Conservation (phyloP, 1,284 basidiomycete species). For the Apiotrichum siamense region DNA sequence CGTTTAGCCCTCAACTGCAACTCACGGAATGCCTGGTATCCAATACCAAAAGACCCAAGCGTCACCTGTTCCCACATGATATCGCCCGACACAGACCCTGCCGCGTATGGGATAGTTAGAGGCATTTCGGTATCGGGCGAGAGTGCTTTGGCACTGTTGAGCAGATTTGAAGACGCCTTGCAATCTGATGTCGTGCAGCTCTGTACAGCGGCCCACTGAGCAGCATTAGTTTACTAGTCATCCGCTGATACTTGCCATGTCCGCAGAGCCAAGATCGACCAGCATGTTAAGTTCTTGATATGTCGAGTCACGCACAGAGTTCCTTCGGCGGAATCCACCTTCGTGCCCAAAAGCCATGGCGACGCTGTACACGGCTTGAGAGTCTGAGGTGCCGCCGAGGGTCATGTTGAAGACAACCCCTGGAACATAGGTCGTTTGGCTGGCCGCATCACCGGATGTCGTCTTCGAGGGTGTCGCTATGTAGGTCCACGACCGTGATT, state of each 20-base stretch:
- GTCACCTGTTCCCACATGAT: slow-evolving; percentile 45
- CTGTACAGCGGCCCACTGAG: slow-evolving; percentile 42
- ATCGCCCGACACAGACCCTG: slow-evolving; percentile 36
- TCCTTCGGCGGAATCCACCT: slow-evolving; percentile 4
- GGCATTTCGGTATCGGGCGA: slow-evolving; percentile 22
- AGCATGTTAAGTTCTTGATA: slow-evolving; percentile 34
- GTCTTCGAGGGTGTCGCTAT: slow-evolving; percentile 9
- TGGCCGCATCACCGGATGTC: slow-evolving; percentile 9
- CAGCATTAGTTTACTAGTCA: neutral
- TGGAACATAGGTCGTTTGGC: slow-evolving; percentile 30
- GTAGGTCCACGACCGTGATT: slow-evolving; percentile 15
- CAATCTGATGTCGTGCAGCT: slow-evolving; percentile 36
- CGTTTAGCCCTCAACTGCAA: neutral
- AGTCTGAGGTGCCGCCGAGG: slow-evolving; percentile 27
- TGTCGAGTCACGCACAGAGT: neutral
- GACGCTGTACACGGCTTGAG: slow-evolving; percentile 36
- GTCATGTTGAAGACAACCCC: slow-evolving; percentile 36
- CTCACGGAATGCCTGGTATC: slow-evolving; percentile 44
- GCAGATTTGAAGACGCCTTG: slow-evolving; percentile 24
- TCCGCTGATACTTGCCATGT: slow-evolving; percentile 33
- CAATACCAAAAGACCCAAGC: slow-evolving; percentile 39
- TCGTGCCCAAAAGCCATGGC: slow-evolving; percentile 36
- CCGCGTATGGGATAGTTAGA: slow-evolving; percentile 31
- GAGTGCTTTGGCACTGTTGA: slow-evolving; percentile 32
- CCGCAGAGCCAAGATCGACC: slow-evolving; percentile 45